phyloP scores from a whole-genome alignment of 768 basidiomycete genomes.

The Tricholoma saponaceum region DNA sequence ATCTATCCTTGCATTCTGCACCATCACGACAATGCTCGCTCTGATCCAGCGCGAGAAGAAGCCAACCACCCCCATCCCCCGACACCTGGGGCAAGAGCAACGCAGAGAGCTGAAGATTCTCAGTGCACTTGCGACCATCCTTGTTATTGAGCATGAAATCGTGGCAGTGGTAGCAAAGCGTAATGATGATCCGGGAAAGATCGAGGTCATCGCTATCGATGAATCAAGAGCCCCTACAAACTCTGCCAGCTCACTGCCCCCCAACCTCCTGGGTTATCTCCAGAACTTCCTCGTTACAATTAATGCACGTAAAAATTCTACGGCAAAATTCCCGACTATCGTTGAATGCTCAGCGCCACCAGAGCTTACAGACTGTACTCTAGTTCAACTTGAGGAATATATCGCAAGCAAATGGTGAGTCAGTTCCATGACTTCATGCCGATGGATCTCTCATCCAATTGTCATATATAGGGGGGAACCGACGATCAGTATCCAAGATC shows the following conservation, averaged over 20 bases:
- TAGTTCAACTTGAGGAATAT: too few species aligned
- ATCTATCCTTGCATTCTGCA: neutral
- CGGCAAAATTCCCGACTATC: too few species aligned
- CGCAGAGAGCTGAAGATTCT: neutral
- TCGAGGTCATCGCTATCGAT: neutral
- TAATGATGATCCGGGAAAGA: neutral
- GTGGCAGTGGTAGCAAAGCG: neutral
- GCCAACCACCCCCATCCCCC: too few species aligned
- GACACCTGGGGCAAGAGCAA: too few species aligned
- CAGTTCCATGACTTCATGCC: neutral
- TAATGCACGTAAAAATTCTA: too few species aligned
- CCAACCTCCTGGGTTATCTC: neutral
- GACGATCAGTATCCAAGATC: neutral
- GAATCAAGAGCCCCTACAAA: too few species aligned
- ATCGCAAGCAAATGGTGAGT: too few species aligned
- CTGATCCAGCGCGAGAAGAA: neutral
- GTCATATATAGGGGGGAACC: neutral
- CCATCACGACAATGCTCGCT: neutral
- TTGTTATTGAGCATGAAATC: neutral
- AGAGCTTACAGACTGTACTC: too few species aligned
- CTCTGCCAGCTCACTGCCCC: neutral
- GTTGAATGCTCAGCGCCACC: too few species aligned
- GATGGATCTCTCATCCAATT: too few species aligned
- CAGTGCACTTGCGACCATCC: neutral
- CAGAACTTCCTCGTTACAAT: too few species aligned